These are phyloP conservation scores for Xylariaceae sp. DNA, from an alignment of 2,329 filamentous ascomycete genomes.

Conservation along the genomic window DNA sequence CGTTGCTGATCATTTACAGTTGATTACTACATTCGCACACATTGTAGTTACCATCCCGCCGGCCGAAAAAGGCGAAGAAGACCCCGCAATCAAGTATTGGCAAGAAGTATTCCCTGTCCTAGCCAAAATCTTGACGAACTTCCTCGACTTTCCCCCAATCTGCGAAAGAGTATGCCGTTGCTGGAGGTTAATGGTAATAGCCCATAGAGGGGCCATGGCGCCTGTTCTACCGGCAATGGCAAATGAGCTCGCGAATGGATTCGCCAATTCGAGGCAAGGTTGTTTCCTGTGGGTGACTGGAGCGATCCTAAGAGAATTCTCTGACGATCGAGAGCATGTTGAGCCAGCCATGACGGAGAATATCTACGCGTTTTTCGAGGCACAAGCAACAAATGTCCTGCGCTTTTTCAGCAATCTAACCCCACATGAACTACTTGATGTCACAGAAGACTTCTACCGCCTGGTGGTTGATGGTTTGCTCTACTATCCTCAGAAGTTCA, in stretches of 20 bases:
- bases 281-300: conserved; percentile 99
- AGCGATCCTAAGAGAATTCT: conserved; percentile 93
- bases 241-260: conserved; percentile 85
- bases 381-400: conserved; percentile 88
- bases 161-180: conserved; percentile 92
- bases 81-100: conserved; percentile 96
- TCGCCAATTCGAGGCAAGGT: conserved; percentile 84
- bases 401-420: conserved; percentile 86
- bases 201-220: conserved; percentile 87
- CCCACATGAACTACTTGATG: conserved; percentile 74
- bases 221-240: conserved; percentile 86
- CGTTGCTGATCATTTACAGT: conserved; percentile 89
- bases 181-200: conserved; percentile 97
- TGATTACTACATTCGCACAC: conserved; percentile 91
- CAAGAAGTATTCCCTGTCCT: conserved; percentile 90
- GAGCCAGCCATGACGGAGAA: conserved; percentile 81
- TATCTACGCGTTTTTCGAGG: conserved; percentile 94
- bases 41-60: conserved; percentile 72
- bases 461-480: conserved; percentile 89
- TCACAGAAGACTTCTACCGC: conserved; percentile 97
- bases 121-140: conserved; percentile 85
- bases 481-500: conserved; percentile 86
- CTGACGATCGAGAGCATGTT: conserved; percentile 85
- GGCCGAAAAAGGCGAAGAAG: conserved; percentile 73
- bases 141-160: conserved; percentile 84